Conservation (phyloP, 306 rosid genomes). For the Erythrophleum fordii region DNA sequence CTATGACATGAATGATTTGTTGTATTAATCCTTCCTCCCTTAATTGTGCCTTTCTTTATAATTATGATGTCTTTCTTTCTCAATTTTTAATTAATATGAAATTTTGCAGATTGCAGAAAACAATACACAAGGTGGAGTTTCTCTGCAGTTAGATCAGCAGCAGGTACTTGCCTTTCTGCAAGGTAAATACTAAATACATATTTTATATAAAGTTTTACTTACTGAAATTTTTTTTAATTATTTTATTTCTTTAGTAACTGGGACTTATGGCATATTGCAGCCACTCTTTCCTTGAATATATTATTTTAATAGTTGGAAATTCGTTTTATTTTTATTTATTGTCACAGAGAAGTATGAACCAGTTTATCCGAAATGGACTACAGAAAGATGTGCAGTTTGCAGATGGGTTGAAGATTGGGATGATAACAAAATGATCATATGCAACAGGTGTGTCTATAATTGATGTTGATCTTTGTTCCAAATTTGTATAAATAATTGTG, state of each 20-base stretch:
- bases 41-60: slow-evolving; percentile 2
- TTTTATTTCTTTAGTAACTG: slow-evolving; percentile 23
- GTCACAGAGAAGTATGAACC: slow-evolving; percentile 88
- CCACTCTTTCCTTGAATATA: slow-evolving; percentile 32
- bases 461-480: slow-evolving; percentile 33
- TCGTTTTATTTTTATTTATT: slow-evolving; percentile 40
- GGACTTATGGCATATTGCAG: slow-evolving; percentile 22
- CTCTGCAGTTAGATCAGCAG: slow-evolving; percentile 65
- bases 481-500: neutral
- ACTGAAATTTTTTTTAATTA: slow-evolving; percentile 18
- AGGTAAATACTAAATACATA: slow-evolving; percentile 57
- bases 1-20: neutral
- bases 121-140: slow-evolving; percentile 54
- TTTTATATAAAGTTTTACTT: slow-evolving; percentile 24
- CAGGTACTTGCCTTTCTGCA: slow-evolving; percentile 69
- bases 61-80: slow-evolving; percentile 27
- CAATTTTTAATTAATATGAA: slow-evolving; percentile 38
- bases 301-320: slow-evolving; percentile 27
- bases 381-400: slow-evolving; percentile 95
- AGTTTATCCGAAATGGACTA: slow-evolving; percentile 84
- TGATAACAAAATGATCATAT: slow-evolving; percentile 91
- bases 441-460: slow-evolving; percentile 74
- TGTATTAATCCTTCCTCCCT: neutral
- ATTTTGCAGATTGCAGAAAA: slow-evolving; percentile 70
- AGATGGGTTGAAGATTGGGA: slow-evolving; percentile 99